Base-by-base conservation (phyloP, 1,139 yeast species). In the Insectozyma bohioensis region DNA sequence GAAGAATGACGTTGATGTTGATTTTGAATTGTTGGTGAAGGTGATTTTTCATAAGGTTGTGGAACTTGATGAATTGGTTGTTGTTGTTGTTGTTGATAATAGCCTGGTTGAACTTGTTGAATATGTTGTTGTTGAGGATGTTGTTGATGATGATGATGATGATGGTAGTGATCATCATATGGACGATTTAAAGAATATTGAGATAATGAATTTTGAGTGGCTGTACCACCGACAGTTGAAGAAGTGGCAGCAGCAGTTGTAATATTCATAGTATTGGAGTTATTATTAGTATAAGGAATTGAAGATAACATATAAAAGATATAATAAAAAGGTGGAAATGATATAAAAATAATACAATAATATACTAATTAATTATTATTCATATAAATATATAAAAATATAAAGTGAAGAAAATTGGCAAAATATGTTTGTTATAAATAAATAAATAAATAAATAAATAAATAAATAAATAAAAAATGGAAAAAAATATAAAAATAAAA, bases 1-100 rank as follows among this genome's bases (percentile, higher is more conserved):
- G 42, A 33, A n/a, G 42, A 30, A 26, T 33, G 37, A 7, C 28
- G 37, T 25, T 24, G 20, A 14, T 25, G 26, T 31, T 30, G 36
- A n/a, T 24, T 24, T 14, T 19, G 40, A 3, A 26, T 34, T 11
- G 26, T 25, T 10, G 28, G 26, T 20, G 38, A 34, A 9, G 28
- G 27, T 19, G 27, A 17, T 19, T 26, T 30, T 24, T 14, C 36
- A 30, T 12, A 29, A 28, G 11, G 25, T 34, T 29, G 39, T 25
- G 21, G 30, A 31, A 12, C 39, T 35, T 24, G 36, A 23, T 20
- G 31, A 9, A 24, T 21, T 15, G 26, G 26, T 10, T 28, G 31
- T 28, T 32, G 34, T 12, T 35, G 33, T 24, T 33, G 35, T 24
- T 28, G 26, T 18, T 30, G 30, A 12, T 5, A 19, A 5, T 11